These are phyloP conservation scores for Leccinum disarticulatum DNA, from an alignment of 768 basidiomycete genomes.

Conservation along the genomic window DNA sequence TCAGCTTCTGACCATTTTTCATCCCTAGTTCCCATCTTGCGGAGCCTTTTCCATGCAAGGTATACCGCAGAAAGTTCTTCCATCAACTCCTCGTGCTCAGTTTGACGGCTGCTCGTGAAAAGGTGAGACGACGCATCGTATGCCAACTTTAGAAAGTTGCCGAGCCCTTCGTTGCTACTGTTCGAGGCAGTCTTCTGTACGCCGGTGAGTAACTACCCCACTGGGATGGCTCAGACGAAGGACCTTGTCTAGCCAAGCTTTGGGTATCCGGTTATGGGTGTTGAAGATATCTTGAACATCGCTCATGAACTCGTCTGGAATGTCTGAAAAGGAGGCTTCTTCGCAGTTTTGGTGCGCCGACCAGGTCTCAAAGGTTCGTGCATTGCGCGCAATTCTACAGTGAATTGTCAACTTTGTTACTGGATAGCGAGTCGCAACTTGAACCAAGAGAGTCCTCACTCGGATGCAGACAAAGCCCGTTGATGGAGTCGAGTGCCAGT, in stretches of 20 bases:
- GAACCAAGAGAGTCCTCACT: constrained; percentile 32
- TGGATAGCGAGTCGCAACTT: background rate
- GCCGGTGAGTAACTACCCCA: background rate
- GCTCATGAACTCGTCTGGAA: constrained; percentile 39
- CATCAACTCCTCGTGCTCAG: constrained; percentile 27
- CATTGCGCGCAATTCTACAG: constrained; percentile 48
- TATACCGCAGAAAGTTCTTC: constrained; percentile 43
- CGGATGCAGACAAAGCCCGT: constrained; percentile 47
- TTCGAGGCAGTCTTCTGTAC: constrained; percentile 8
- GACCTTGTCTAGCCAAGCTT: constrained; percentile 45
- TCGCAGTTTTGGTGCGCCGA: constrained; percentile 47
- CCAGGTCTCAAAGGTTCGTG: constrained; percentile 52
- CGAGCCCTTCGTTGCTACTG: constrained; percentile 13
- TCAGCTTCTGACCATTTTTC: constrained; percentile 57
- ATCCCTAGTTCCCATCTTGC: constrained; percentile 42
- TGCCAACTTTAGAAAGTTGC: constrained; percentile 33
- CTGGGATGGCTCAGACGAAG: background rate
- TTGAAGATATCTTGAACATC: constrained; percentile 42
- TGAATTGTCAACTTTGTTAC: constrained; percentile 4
- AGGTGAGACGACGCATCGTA: constrained; percentile 36
- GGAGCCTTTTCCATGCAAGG: constrained; percentile 45
- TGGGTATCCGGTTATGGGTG: constrained; percentile 36
- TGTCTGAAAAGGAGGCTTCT: constrained; percentile 46
- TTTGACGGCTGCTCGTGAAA: constrained; percentile 34
- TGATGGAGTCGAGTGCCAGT: constrained; percentile 20